These are phyloP conservation scores for Apophysomyces sp. DNA, from an alignment of 371 early-diverging fungal genomes.

Conservation along the genomic window DNA sequence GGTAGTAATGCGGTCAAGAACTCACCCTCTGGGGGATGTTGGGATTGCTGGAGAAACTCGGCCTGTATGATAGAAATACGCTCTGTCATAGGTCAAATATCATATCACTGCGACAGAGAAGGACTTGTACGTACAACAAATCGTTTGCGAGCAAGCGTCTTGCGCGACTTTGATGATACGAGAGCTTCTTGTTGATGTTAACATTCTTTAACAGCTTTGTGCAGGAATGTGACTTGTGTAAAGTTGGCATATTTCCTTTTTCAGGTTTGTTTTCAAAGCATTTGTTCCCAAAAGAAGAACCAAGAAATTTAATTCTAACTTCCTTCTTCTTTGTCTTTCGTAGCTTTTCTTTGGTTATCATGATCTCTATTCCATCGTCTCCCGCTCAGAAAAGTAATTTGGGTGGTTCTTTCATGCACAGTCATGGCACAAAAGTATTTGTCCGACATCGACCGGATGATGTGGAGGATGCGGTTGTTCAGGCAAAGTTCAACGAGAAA, in stretches of 20 bases:
- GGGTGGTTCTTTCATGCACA: conserved; percentile 48
- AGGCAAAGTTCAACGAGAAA: conserved; percentile 81
- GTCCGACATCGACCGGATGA: conserved; percentile 36
- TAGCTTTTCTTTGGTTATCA: neutral
- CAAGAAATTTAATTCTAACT: neutral
- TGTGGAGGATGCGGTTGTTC: conserved; percentile 69
- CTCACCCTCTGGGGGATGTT: too few relatives aligned
- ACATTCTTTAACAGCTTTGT: neutral
- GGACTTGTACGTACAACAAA: too few relatives aligned
- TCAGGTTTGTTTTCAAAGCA: conserved; percentile 3
- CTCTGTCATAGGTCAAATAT: too few relatives aligned
- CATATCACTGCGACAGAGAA: too few relatives aligned
- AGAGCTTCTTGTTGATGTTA: too few relatives aligned
- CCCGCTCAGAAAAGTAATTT: neutral
- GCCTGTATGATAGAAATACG: too few relatives aligned
- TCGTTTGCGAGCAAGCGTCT: too few relatives aligned
- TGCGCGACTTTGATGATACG: too few relatives aligned
- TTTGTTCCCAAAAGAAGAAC: neutral
- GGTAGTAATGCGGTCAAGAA: too few relatives aligned
- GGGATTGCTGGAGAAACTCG: too few relatives aligned
- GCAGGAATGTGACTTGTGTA: conserved; percentile 1
- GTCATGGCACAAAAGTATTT: conserved; percentile 48
- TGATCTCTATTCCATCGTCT: neutral
- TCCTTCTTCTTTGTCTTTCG: neutral
- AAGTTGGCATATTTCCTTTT: neutral